phyloP scores from a whole-genome alignment of 2,329 filamentous ascomycete species.

The Talaromyces albobiverticillius region DNA sequence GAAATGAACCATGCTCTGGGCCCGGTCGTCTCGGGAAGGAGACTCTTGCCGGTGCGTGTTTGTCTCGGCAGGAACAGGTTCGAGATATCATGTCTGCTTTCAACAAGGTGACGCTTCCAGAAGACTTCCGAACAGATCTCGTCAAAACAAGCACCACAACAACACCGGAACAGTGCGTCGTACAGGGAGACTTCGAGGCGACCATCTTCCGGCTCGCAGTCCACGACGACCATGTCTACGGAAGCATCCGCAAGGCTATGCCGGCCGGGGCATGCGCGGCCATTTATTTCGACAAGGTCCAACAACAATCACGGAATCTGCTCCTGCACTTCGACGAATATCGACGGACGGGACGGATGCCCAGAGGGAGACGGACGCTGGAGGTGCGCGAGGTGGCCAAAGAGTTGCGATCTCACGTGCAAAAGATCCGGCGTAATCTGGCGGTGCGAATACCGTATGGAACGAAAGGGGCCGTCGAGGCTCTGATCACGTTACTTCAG shows the following conservation, averaged over 20 bases:
- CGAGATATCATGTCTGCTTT: constrained; percentile 48
- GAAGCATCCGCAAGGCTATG: constrained; percentile 42
- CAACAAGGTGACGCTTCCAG: constrained; percentile 35
- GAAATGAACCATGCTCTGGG: constrained; percentile 1
- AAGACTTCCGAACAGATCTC: constrained; percentile 42
- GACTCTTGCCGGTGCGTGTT: constrained; percentile 16
- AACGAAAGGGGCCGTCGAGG: constrained; percentile 34
- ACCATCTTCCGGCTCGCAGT: constrained; percentile 46
- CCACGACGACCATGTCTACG: constrained; percentile 42
- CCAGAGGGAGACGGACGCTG: constrained; percentile 18
- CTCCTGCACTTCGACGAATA: constrained; percentile 41
- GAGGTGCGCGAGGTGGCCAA: constrained; percentile 30
- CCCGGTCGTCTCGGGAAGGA: not conserved
- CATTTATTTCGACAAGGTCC: constrained; percentile 45
- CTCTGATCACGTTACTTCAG: constrained; percentile 37
- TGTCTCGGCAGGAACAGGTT: constrained; percentile 38
- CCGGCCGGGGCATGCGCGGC: constrained; percentile 39
- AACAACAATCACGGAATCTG: constrained; percentile 32
- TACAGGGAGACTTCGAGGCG: constrained; percentile 43
- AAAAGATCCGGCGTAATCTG: constrained; percentile 33
- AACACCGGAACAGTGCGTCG: constrained; percentile 41
- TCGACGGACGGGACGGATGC: constrained; percentile 29
- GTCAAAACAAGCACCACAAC: constrained; percentile 30
- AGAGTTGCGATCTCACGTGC: constrained; percentile 28
- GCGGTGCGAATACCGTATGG: constrained; percentile 33